A percentile compares a stretch with the other conserved stretches of the same genome.
These are phyloP conservation scores for Fibroporia radiculosa DNA, from an alignment of 768 basidiomycete species.

Conservation along the genomic window DNA sequence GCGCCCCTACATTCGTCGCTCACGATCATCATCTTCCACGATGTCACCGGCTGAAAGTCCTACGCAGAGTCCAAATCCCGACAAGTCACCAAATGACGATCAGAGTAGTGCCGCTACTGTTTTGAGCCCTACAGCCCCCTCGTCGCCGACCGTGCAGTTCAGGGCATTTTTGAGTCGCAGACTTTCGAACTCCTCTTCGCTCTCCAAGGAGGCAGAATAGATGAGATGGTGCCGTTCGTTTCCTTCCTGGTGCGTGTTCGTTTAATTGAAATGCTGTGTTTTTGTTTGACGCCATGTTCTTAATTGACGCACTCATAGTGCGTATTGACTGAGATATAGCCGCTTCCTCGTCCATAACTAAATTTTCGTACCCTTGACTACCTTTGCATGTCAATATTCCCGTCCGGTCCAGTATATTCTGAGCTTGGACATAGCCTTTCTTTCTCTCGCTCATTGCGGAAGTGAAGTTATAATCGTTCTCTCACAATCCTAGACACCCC, in stretches of 20 bases:
- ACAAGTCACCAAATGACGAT: conserved; percentile 6
- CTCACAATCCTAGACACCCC: not conserved
- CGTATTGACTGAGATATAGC: too few relatives aligned
- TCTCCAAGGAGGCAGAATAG: conserved; percentile 6
- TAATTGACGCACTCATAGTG: too few relatives aligned
- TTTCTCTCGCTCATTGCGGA: not conserved
- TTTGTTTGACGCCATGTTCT: too few relatives aligned
- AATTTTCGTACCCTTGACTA: not conserved
- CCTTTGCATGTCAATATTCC: not conserved
- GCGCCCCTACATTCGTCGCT: conserved; percentile 53
- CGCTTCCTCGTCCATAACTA: not conserved
- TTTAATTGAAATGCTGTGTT: too few relatives aligned
- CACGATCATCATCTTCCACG: conserved; percentile 36
- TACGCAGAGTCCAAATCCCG: conserved; percentile 3
- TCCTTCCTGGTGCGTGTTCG: not conserved
- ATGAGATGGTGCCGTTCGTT: not conserved
- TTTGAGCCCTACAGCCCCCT: conserved; percentile 7
- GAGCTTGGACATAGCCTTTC: not conserved
- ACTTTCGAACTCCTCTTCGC: conserved; percentile 9
- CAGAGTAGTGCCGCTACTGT: conserved; percentile 2
- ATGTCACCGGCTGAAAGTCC: conserved; percentile 3
- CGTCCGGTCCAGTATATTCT: not conserved
- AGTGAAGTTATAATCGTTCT: not conserved
- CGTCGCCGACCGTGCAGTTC: conserved; percentile 6
- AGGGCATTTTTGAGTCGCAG: conserved; percentile 9